These are phyloP conservation scores for Ceratobasidium sp. DNA, from an alignment of 1,284 basidiomycete genomes.

Conservation along the genomic window DNA sequence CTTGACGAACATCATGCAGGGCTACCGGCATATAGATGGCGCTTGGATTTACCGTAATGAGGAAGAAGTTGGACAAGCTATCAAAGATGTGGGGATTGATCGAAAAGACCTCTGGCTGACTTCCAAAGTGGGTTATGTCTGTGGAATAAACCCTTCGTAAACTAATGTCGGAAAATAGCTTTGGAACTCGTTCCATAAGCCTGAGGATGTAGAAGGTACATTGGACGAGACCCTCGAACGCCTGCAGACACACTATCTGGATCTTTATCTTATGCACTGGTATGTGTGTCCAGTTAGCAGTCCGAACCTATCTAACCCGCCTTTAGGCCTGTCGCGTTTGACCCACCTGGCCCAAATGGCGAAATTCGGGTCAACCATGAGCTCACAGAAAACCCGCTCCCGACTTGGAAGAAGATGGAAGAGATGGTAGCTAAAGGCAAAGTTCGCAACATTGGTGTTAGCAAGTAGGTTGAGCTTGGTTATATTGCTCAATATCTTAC, in stretches of 20 bases:
- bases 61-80: slow-evolving; percentile 61
- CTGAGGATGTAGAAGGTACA: slow-evolving; percentile 59
- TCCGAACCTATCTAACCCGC: slow-evolving; percentile 59
- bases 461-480: slow-evolving; percentile 56
- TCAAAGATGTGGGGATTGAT: slow-evolving; percentile 61
- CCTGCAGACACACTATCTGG: slow-evolving; percentile 64
- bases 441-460: slow-evolving; percentile 62
- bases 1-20: slow-evolving; percentile 38
- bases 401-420: slow-evolving; percentile 66
- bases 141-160: background rate
- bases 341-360: slow-evolving; percentile 62
- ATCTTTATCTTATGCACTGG: slow-evolving; percentile 67
- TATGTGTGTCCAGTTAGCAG: background rate
- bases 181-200: slow-evolving; percentile 59
- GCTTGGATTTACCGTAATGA: slow-evolving; percentile 57
- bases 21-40: slow-evolving; percentile 61
- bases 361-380: slow-evolving; percentile 67
- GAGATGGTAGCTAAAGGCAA: slow-evolving; percentile 60
- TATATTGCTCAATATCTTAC: background rate
- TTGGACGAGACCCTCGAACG: slow-evolving; percentile 62
- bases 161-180: slow-evolving; percentile 47
- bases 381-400: slow-evolving; percentile 79
- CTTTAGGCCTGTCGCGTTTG: slow-evolving; percentile 75
- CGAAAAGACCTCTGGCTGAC: slow-evolving; percentile 65
- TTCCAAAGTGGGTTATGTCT: slow-evolving; percentile 50